Evolutionary conservation across 129 eudicot species (phyloP), one percentile per base, ranked within the genome.

Genomic region (Flaveria linearis): DNA sequence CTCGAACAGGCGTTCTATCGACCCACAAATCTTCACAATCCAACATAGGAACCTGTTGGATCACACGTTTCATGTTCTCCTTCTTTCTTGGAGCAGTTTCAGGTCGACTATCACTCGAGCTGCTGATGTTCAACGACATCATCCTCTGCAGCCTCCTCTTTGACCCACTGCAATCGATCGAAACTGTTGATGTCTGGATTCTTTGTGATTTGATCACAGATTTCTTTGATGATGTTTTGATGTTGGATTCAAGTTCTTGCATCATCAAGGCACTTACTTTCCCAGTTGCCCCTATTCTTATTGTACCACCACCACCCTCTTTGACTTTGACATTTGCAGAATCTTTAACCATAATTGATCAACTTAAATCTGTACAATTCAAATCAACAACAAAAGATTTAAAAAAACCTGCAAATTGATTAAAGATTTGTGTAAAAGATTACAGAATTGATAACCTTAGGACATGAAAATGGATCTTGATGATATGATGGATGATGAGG

Each of bases 201-300:
- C 72, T 58, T 42, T 68, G 61, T 28, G 79, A 58, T 22, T 68
- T 23, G 49, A 7, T 36, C 7, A 7, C 43, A 23, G 70, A 68
- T 63, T 57, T 74, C 51, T 75, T 79, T 20, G 83, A 75, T 74
- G 73, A 47, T 42, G 41, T 41, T 10, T 73, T 69, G 15, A 53
- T 17, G 20, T 73, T 73, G 10, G 81, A 67, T 8, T 77, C 83
- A 39, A 85, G 77, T 73, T 85, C 88, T 71, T 68, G 82, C 82
- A 77, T 80, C 85, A 85, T 85, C 41, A 85, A 71, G 39, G 83
- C 81, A 62, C 88, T 68, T 15, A 85, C 85, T 81, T 73, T 81
- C 50, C 88, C 88, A 8, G 88, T 81, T 45, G 85, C 65, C 65
- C 88, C 88, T 22, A 85, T 43, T 46, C 64, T 85, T 0, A 85